A percentile compares a stretch with the other conserved stretches of the same genome.
Conservation (phyloP, 805 yeast genomes). For the Ogataea glucozyma region DNA sequence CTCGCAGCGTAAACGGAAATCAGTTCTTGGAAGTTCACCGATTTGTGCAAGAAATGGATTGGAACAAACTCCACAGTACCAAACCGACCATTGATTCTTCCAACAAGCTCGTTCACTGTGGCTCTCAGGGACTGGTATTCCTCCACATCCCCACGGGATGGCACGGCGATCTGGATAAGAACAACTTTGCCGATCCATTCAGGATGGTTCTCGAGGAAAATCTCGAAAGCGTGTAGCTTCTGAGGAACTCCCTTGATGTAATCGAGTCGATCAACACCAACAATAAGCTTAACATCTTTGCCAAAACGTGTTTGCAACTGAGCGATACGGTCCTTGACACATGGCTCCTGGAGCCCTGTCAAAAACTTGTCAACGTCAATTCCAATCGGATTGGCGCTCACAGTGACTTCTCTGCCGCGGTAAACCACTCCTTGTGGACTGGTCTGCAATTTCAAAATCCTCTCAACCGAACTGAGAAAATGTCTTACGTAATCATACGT, state of each 20-base stretch:
- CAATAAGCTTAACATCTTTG: conserved; percentile 77
- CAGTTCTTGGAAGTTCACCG: conserved; percentile 87
- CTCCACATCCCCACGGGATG: conserved; percentile 96
- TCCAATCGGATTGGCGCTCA: conserved; percentile 99
- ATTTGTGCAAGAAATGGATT: conserved; percentile 92
- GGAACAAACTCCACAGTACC: conserved; percentile 98
- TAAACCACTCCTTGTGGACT: conserved; percentile 88
- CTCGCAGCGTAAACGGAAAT: conserved; percentile 81
- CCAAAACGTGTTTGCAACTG: conserved; percentile 64
- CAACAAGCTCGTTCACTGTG: conserved; percentile 93
- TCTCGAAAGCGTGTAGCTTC: conserved; percentile 93
- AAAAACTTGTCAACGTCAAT: conserved; percentile 91
- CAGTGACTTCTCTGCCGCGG: conserved; percentile 71
- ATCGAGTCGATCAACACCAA: conserved; percentile 95
- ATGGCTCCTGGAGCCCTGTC: conserved; percentile 65
- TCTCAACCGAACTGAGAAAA: conserved; percentile 83
- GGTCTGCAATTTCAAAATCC: conserved; percentile 79
- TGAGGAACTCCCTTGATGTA: conserved; percentile 99
- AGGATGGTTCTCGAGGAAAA: conserved; percentile 88
- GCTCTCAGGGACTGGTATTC: conserved; percentile 94
- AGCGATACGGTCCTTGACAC: conserved; percentile 65
- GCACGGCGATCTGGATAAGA: conserved; percentile 94
- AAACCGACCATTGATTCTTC: conserved; percentile 92
- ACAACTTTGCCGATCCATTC: conserved; percentile 98
- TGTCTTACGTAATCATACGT: conserved; percentile 99